phyloP scores from a whole-genome alignment of 495 filamentous ascomycete species.

The Daldinia grandis region DNA sequence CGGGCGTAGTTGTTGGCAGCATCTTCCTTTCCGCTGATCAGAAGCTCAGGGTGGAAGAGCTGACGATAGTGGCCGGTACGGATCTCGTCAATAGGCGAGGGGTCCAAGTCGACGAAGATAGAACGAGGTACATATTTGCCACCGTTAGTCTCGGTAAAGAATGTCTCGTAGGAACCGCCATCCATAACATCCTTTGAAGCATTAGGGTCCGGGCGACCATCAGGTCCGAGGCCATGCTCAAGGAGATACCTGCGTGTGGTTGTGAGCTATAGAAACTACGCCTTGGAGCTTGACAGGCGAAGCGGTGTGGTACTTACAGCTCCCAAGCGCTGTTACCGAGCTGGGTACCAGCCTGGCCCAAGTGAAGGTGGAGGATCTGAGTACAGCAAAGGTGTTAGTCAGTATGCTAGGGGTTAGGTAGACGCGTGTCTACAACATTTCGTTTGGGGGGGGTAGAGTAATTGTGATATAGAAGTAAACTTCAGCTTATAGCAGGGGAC shows the following conservation, averaged over 20 bases:
- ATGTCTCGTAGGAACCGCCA: slow-evolving; percentile 82
- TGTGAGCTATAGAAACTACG: slow-evolving; percentile 16
- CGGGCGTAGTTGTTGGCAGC: slow-evolving; percentile 95
- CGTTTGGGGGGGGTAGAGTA: background rate
- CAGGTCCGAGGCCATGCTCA: slow-evolving; percentile 83
- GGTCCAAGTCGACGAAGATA: slow-evolving; percentile 89
- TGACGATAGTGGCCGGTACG: slow-evolving; percentile 82
- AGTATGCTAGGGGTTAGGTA: slow-evolving; percentile 1
- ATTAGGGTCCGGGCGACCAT: slow-evolving; percentile 75
- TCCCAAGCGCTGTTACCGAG: slow-evolving; percentile 96
- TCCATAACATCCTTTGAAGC: slow-evolving; percentile 64
- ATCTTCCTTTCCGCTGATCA: slow-evolving; percentile 94
- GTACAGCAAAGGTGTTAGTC: slow-evolving; percentile 23
- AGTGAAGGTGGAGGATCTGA: slow-evolving; percentile 87
- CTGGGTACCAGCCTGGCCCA: slow-evolving; percentile 93
- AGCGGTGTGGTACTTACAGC: slow-evolving; percentile 74
- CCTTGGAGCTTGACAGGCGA: background rate
- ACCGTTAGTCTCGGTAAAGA: slow-evolving; percentile 86
- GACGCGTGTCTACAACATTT: slow-evolving; percentile 1
- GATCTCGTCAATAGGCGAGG: slow-evolving; percentile 92
- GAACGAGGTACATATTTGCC: slow-evolving; percentile 93
- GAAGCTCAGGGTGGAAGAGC: slow-evolving; percentile 86
- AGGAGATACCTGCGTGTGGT: slow-evolving; percentile 76
- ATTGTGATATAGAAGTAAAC: slow-evolving; percentile 9
- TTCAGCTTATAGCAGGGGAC: slow-evolving; percentile 6